Evolutionary conservation across 305 asterid genomes (phyloP).

Genomic region (Fraxinus angustifolia): DNA sequence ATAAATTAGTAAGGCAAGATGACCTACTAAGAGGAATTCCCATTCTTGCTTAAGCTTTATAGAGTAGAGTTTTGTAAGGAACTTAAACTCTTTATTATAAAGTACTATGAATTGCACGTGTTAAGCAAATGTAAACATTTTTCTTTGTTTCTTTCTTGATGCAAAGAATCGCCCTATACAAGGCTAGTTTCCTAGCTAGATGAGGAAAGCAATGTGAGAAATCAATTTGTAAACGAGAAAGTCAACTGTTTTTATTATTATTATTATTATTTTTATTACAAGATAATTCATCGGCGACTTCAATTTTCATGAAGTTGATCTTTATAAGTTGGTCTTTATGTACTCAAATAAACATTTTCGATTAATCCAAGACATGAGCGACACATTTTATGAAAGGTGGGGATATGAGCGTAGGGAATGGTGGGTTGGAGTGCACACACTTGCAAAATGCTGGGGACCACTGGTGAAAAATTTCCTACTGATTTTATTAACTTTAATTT

Average conservation of each 20-base stretch:
- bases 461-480: background rate
- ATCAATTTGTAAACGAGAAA: background rate
- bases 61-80: background rate
- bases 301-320: background rate
- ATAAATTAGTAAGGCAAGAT: background rate
- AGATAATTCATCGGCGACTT: too few species aligned
- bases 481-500: background rate
- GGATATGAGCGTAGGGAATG: background rate
- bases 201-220: background rate
- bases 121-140: background rate
- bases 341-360: background rate
- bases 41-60: background rate
- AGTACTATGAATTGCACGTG: background rate
- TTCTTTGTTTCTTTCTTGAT: background rate
- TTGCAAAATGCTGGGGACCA: background rate
- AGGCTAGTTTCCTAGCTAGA: too few species aligned
- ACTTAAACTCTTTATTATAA: background rate
- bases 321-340: background rate
- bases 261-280: too few species aligned
- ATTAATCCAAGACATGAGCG: background rate
- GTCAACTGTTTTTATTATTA: background rate
- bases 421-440: background rate
- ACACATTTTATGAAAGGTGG: background rate
- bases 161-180: background rate
- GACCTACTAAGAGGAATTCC: background rate